Evolutionary conservation across 2,329 filamentous ascomycete genomes (phyloP).

Genomic region (Diplocarpon rosae): DNA sequence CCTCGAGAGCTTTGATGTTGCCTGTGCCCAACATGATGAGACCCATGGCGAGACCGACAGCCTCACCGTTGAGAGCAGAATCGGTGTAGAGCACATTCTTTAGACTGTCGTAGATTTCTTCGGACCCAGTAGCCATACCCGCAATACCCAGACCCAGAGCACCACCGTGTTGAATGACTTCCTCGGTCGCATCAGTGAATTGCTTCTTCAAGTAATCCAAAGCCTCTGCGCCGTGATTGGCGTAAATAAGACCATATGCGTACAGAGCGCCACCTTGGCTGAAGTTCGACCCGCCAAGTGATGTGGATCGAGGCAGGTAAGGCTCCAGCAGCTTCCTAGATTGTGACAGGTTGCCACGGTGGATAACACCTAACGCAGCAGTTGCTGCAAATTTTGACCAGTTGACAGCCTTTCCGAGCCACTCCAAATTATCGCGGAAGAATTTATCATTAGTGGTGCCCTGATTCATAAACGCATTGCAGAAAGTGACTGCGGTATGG

Average conservation of each 20-base stretch:
- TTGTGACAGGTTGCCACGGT: constrained; percentile 87
- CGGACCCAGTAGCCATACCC: constrained; percentile 90
- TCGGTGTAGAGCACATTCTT: constrained; percentile 84
- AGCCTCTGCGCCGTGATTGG: constrained; percentile 90
- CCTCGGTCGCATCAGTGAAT: constrained; percentile 67
- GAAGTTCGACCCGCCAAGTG: constrained; percentile 77
- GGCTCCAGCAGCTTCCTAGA: constrained; percentile 89
- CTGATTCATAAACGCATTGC: constrained; percentile 98
- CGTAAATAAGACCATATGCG: constrained; percentile 90
- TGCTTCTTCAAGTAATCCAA: constrained; percentile 67
- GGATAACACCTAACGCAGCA: constrained; percentile 89
- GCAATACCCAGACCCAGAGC: constrained; percentile 92
- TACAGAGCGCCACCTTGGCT: constrained; percentile 95
- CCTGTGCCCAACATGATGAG: constrained; percentile 98
- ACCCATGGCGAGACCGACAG: constrained; percentile 91
- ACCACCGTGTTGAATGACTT: constrained; percentile 94
- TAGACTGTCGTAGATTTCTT: constrained; percentile 83
- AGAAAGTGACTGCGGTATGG: constrained; percentile 93
- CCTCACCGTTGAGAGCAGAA: constrained; percentile 93
- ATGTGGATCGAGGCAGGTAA: constrained; percentile 72
- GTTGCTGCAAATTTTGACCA: constrained; percentile 99
- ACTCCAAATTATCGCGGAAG: constrained; percentile 95
- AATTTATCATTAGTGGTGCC: constrained; percentile 97
- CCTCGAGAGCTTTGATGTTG: constrained; percentile 82
- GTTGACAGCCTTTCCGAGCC: constrained; percentile 96